phyloP scores from a whole-genome alignment of 345 rosid species.

The Punica granatum region DNA sequence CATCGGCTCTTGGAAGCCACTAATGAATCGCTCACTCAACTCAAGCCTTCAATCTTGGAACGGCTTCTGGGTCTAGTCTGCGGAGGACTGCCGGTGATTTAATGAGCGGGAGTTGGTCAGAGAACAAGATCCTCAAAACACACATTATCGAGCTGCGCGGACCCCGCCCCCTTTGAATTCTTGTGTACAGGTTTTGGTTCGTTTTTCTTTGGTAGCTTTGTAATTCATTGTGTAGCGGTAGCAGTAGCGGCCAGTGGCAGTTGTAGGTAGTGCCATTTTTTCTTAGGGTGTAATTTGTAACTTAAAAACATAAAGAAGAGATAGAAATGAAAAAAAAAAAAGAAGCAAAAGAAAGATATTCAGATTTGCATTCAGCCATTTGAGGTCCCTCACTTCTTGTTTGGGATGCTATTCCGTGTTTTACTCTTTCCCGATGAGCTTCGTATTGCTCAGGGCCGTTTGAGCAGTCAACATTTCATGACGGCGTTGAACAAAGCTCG shows the following conservation, averaged over 20 bases:
- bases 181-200: constrained; percentile 47
- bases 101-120: not conserved
- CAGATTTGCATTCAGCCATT: not conserved
- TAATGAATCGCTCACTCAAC: not conserved
- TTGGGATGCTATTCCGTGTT: too few species aligned
- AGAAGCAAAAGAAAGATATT: too few species aligned
- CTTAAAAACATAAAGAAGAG: not conserved
- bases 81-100: too few species aligned
- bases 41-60: too few species aligned
- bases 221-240: constrained; percentile 35
- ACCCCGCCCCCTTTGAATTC: constrained; percentile 17
- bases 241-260: constrained; percentile 5
- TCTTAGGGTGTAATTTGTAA: not conserved
- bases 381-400: not conserved
- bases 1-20: too few species aligned
- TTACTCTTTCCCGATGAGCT: too few species aligned
- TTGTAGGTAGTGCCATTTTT: constrained; percentile 1
- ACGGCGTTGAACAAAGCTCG: too few species aligned
- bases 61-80: too few species aligned
- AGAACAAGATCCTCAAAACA: not conserved
- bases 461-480: too few species aligned
- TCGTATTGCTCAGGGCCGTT: too few species aligned
- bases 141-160: not conserved
- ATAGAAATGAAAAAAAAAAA: not conserved
- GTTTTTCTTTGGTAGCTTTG: constrained; percentile 8